Base-by-base conservation (phyloP, 768 basidiomycete species). In the Pleurotus tuber-regium region DNA sequence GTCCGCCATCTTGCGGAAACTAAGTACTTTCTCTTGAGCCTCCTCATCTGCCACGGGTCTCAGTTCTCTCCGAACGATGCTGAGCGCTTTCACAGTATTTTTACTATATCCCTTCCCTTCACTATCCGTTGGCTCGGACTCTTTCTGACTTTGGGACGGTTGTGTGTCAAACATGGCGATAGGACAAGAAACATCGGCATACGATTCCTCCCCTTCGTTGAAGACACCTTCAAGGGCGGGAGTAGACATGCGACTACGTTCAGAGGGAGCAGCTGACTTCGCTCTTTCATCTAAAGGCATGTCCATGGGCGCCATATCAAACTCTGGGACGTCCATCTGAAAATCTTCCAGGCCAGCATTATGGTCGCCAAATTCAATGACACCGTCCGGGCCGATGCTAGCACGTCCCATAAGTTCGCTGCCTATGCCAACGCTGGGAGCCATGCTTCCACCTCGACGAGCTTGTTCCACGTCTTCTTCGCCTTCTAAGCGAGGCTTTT, bases 41-140 rank as follows among this genome's bases (percentile, higher is more conserved):
- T 72, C 76, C 21, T 76, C 75, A 1, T 69, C 71, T 10, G 69
- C 70, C 24, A 64, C 66, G 2, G 83, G 81, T 50, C 82, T 77
- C 46, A 95, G 69, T 61, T 92, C 89, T 56, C 76, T 77, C 54
- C 89, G 79, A 46, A 96, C 74, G 59, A 96, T 72, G 21, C 78
- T 73, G 30, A 95, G 69, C 1, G 94, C 94, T 63, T 89, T 91
- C 49, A 89, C 76, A 0, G 93, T 97, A 62, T 95, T 95, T 71
- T 83, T 86, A 70, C 91, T 92, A 66, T 89, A 94, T 0, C 87
- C 87, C 58, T 84, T 86, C 38, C 81, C 76, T 30, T 87, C 85
- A 36, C 71, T 70, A 19, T 78, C 78, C 16, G 58, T 55, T 28
- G 64, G 58, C 39, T 75, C 71, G 4, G 69, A 62, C 53, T 79